Conservation (phyloP, 306 rosid genomes). For the Cicer chorassanicum region DNA sequence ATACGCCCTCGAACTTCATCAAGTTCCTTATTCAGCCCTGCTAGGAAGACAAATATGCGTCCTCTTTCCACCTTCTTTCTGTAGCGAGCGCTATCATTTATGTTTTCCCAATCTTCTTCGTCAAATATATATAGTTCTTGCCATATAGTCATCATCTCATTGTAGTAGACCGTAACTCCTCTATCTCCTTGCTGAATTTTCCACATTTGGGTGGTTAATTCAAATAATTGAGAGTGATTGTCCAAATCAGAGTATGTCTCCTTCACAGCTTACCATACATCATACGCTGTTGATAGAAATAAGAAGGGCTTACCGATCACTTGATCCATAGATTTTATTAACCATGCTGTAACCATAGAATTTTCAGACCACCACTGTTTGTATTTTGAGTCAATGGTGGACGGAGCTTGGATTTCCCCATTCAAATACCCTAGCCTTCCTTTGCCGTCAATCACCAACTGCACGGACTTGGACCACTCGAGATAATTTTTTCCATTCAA, state of each 20-base stretch:
- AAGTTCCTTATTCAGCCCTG: background rate
- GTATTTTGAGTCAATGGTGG: too few species aligned
- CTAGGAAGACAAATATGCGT: background rate
- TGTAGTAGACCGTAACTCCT: background rate
- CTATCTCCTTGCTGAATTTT: background rate
- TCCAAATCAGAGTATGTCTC: background rate
- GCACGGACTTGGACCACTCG: too few species aligned
- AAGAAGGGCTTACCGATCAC: too few species aligned
- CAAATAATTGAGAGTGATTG: constrained; percentile 1
- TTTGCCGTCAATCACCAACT: too few species aligned
- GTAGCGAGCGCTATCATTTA: background rate
- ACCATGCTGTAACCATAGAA: too few species aligned
- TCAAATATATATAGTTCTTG: background rate
- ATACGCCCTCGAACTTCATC: background rate
- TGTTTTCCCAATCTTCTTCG: background rate
- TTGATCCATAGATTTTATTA: too few species aligned
- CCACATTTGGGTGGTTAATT: background rate
- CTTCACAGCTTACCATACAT: background rate
- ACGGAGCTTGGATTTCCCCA: too few species aligned
- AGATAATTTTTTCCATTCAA: too few species aligned
- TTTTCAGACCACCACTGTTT: too few species aligned
- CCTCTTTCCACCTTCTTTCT: background rate
- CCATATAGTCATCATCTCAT: background rate
- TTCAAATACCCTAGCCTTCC: too few species aligned
- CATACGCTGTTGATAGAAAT: background rate